phyloP scores from a whole-genome alignment of 202 grass and related monocot genomes.

The Cymbopogon flexuosus region DNA sequence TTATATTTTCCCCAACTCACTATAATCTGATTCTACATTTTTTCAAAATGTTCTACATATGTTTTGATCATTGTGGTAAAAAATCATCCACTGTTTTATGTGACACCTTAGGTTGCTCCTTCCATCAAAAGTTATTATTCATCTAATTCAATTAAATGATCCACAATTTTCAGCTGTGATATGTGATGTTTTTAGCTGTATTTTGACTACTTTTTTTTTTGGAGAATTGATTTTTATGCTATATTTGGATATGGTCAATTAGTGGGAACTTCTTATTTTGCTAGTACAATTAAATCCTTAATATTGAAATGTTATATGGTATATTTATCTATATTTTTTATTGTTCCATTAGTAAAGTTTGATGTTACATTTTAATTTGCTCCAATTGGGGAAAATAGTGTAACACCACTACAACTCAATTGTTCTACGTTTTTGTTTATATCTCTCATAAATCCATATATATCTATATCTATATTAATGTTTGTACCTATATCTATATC shows the following conservation, averaged over 20 bases:
- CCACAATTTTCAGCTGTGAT: neutral
- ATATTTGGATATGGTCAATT: neutral
- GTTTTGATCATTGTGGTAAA: neutral
- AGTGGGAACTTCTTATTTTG: neutral
- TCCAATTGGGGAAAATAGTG: neutral
- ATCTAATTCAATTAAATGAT: neutral
- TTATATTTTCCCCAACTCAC: no score
- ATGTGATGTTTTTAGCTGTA: neutral
- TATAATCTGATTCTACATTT: no score
- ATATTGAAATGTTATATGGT: neutral
- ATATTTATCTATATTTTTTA: neutral
- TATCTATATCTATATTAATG: no score
- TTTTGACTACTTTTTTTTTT: neutral
- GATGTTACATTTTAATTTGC: neutral
- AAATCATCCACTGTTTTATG: neutral
- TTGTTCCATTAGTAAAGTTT: no score
- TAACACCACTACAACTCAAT: neutral
- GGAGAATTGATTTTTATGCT: neutral
- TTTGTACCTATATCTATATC: no score
- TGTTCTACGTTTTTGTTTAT: no score
- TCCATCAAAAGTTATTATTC: neutral
- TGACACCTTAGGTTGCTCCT: no score
- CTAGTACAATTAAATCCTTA: neutral
- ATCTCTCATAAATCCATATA: no score
- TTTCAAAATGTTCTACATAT: no score